Evolutionary conservation across 495 filamentous ascomycete genomes (phyloP).

Genomic region (Daldinia childiae): DNA sequence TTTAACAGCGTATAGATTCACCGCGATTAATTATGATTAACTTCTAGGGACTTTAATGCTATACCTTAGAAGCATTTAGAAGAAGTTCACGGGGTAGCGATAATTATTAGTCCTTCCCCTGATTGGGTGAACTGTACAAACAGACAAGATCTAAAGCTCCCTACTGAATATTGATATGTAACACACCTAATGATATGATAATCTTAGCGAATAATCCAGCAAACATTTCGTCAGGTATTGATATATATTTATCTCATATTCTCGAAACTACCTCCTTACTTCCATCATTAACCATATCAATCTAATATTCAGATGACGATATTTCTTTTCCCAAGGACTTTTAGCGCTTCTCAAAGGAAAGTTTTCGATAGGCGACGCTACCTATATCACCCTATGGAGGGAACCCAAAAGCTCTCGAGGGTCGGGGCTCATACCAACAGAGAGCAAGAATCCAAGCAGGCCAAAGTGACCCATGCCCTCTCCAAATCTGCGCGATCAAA

Average conservation of each 20-base stretch:
- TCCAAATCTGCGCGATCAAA: neutral
- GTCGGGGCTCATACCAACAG: neutral
- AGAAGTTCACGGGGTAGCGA: conserved; percentile 7
- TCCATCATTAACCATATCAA: neutral
- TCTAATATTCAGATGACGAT: neutral
- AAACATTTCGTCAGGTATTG: conserved; percentile 16
- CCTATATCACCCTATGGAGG: neutral
- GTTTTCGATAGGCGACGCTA: neutral
- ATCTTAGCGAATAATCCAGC: conserved; percentile 13
- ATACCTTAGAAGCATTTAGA: neutral
- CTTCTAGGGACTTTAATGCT: neutral
- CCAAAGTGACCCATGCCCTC: neutral
- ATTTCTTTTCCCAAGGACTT: neutral
- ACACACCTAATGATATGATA: conserved; percentile 20
- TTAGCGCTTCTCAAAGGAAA: neutral
- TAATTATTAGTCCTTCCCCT: conserved; percentile 5
- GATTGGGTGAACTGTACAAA: conserved; percentile 18
- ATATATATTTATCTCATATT: conserved; percentile 10
- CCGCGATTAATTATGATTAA: neutral
- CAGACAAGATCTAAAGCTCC: conserved; percentile 5
- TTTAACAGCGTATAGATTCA: neutral
- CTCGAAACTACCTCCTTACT: neutral
- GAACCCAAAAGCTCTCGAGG: neutral
- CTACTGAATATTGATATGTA: conserved; percentile 16
- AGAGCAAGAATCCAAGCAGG: neutral